Percentiles rank a stretch among this genome's conserved stretches.
phyloP scores from a whole-genome alignment of 2,329 filamentous ascomycete genomes.

The Colletotrichum paranaense region DNA sequence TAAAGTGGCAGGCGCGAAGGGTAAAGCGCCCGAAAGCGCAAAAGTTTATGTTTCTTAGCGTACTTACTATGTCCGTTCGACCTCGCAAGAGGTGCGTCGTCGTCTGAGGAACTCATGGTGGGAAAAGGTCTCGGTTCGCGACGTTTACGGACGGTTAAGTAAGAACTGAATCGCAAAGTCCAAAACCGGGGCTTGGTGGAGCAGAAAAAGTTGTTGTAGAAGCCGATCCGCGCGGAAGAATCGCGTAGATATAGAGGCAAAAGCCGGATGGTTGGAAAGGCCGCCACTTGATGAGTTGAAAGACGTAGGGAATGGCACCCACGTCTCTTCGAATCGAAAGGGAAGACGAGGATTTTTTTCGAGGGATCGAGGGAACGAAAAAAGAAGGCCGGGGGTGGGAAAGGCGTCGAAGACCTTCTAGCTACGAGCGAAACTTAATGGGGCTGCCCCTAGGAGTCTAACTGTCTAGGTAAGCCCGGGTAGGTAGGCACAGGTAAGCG shows the following conservation, averaged over 20 bases:
- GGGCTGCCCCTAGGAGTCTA: slow-evolving; percentile 11
- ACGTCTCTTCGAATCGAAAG: slow-evolving; percentile 28
- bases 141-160: slow-evolving; percentile 33
- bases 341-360: slow-evolving; percentile 10
- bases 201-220: slow-evolving; percentile 35
- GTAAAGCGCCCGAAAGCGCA: slow-evolving; percentile 39
- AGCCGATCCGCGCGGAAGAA: slow-evolving; percentile 31
- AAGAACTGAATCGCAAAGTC: slow-evolving; percentile 35
- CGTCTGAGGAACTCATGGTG: slow-evolving; percentile 70
- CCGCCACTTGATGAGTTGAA: slow-evolving; percentile 19
- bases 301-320: slow-evolving; percentile 26
- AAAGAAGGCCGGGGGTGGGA: slow-evolving; percentile 15
- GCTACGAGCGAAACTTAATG: slow-evolving; percentile 25
- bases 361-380: slow-evolving; percentile 33
- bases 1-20: slow-evolving; percentile 35
- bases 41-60: slow-evolving; percentile 35
- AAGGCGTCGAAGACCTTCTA: slow-evolving; percentile 21
- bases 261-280: slow-evolving; percentile 23
- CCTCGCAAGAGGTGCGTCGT: slow-evolving; percentile 82
- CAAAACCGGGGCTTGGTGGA: slow-evolving; percentile 35
- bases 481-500: not conserved
- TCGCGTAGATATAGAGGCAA: slow-evolving; percentile 35
- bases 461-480: not conserved
- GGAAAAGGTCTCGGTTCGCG: slow-evolving; percentile 28
- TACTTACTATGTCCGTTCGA: slow-evolving; percentile 77